Base-by-base conservation (phyloP, 2,329 filamentous ascomycete genomes). In the Botrytis byssoidea region DNA sequence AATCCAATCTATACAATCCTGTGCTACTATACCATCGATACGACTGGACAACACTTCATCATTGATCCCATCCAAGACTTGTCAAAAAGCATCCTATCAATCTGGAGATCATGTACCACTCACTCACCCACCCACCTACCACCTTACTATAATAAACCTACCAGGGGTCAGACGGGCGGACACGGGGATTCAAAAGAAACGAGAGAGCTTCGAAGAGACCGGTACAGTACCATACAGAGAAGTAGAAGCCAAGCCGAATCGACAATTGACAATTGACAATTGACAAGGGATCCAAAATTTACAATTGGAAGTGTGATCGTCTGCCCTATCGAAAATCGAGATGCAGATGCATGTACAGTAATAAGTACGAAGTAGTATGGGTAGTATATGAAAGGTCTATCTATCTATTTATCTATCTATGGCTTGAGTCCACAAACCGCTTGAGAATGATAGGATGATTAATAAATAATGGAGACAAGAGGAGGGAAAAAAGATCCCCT, bases 321-420 rank as follows among this genome's bases (percentile, higher is more conserved):
- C 65, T 68, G 44, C 65, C 65, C 44, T 68, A 55, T 68, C 61
- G 65, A 68, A 29, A 68, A 68, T 68, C 29, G 44, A 68, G 65
- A 55, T 68, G 42, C 37, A 68, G 65, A 55, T 68, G 42, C 37
- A 9, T 64, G 61, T 64, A 40, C 48, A 51, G 48, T 32, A 32
- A 32, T 32, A 32, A 32, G n/a, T n/a, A n/a, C n/a, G n/a, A n/a
- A n/a, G 32, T 14, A 51, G 9, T 1, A 25, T 25, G 22, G 22
- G 44, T 25, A 10, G n/a, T 29, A 55, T 16, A 25, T 18, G 48
- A 29, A 55, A 29, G 25, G 48, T 29, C 25, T 55, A 37, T 16
- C 25, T 55, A 60, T 35, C 16, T 51, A n/a, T n/a, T 14, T 51
- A 51, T 51, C 25, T 51, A 51, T n/a, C 12, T n/a, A 63, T 63